Evolutionary conservation across 2,329 filamentous ascomycete genomes (phyloP), one percentile per base, ranked within the genome.

Genomic region (Curvularia hawaiiensis): DNA sequence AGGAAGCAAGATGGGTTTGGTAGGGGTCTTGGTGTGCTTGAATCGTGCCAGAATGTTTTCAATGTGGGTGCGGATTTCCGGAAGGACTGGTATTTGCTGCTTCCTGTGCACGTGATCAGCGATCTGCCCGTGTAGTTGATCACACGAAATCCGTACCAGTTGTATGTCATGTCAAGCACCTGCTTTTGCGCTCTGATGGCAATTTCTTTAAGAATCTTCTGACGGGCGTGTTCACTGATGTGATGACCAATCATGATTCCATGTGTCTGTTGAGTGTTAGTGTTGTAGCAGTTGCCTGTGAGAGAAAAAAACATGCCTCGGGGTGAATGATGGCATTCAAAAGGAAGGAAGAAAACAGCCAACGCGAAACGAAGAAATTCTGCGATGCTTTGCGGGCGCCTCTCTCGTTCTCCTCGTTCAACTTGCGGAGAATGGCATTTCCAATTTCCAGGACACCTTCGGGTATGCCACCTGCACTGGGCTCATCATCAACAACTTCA

Each of bases 271-370:
- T 18, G 7, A 20, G 51, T 44, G 71, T 79, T 63, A 79, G 79
- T 63, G 16, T 20, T 16, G 3, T 24, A 31, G 74, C 60, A n/a
- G 22, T 55, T 30, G 30, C 16, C 9, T 4, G 6, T 31, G 38
- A 30, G 50, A 22, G 56, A 60, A 22, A 45, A 46, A 56, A 24
- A 70, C 66, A 63, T 82, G 87, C 92, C 83, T 99, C 95, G 11
- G 95, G 95, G 69, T 95, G 90, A 47, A 92, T 90, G 69, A 98
- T 86, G 52, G 92, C 89, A 67, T 90, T 89, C 46, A 91, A 84
- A 35, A 98, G 81, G 77, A 95, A 97, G 50, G 89, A 89, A 61
- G 92, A 90, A 75, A 98, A 97, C 61, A 97, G 88, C 88, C 94
- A 99, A 72, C 93, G 90, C 68, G 89, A 91, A 62, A 97, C 88